A percentile compares a stretch with the other conserved stretches of the same genome.
phyloP scores from a whole-genome alignment of 257 asterid species.

The Nicotiana tomentosiformis region DNA sequence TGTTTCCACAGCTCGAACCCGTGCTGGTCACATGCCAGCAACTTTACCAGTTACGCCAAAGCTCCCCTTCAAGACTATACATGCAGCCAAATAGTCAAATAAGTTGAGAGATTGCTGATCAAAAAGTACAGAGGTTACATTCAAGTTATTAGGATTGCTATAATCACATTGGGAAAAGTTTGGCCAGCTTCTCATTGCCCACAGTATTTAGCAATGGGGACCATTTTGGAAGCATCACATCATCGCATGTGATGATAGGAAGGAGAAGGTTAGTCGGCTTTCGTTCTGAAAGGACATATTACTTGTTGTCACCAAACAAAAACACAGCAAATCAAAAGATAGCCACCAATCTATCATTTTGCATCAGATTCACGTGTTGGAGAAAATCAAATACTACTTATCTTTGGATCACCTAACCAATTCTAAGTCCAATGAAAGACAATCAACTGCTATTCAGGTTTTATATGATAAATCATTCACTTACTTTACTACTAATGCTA shows the following conservation, averaged over 20 bases:
- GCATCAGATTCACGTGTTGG: neutral
- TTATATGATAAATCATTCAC: neutral
- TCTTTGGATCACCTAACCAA: neutral
- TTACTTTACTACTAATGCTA: neutral
- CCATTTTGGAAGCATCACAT: neutral
- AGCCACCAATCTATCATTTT: neutral
- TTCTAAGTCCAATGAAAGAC: neutral
- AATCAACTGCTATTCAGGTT: neutral
- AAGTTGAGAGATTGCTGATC: neutral
- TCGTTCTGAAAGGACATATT: neutral
- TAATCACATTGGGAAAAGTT: neutral
- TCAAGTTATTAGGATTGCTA: neutral
- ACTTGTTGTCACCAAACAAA: neutral
- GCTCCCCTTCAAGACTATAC: neutral
- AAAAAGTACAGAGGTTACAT: neutral
- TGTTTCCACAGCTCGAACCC: no score
- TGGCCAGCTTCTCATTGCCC: neutral
- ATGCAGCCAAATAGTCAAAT: neutral
- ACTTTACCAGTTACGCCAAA: no score
- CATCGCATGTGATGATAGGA: constrained; percentile 3
- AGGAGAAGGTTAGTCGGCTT: neutral
- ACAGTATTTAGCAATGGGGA: neutral
- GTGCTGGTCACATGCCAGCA: no score
- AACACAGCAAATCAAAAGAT: neutral
- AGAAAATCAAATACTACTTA: neutral